Conservation (phyloP, 345 rosid species). For the Combretum micranthum region DNA sequence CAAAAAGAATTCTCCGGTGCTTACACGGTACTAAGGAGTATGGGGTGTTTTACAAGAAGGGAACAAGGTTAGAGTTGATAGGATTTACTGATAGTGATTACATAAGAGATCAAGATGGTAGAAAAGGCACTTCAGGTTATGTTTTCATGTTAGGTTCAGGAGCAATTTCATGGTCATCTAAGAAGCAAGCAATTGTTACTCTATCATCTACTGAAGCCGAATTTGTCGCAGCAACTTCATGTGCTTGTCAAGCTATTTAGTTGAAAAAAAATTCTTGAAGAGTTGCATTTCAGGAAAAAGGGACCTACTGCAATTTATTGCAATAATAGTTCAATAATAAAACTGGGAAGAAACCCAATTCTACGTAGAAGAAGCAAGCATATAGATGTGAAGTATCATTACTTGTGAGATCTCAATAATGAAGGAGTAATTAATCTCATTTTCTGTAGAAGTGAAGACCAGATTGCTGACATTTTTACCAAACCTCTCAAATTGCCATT, state of each 20-base stretch:
- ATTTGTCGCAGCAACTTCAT: background rate
- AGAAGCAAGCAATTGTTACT: background rate
- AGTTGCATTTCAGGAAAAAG: background rate
- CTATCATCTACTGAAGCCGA: background rate
- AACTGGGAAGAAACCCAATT: background rate
- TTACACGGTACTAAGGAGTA: no score
- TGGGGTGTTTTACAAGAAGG: background rate
- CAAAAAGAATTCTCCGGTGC: no score
- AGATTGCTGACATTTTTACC: no score
- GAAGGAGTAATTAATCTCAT: no score
- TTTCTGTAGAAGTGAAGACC: no score
- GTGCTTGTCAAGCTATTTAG: constrained; percentile 4
- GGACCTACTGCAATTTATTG: background rate
- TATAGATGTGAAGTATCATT: no score
- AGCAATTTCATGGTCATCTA: background rate
- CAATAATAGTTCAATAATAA: background rate
- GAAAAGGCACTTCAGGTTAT: background rate
- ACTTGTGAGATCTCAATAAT: no score
- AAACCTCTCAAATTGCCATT: no score
- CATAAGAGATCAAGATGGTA: no score
- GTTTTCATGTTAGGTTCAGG: background rate
- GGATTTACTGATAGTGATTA: background rate
- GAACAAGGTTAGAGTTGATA: background rate
- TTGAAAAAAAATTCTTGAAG: background rate
- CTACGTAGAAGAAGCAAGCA: no score